phyloP scores from a whole-genome alignment of 371 early-diverging fungal genomes.

The Dichotomocladium elegans region DNA sequence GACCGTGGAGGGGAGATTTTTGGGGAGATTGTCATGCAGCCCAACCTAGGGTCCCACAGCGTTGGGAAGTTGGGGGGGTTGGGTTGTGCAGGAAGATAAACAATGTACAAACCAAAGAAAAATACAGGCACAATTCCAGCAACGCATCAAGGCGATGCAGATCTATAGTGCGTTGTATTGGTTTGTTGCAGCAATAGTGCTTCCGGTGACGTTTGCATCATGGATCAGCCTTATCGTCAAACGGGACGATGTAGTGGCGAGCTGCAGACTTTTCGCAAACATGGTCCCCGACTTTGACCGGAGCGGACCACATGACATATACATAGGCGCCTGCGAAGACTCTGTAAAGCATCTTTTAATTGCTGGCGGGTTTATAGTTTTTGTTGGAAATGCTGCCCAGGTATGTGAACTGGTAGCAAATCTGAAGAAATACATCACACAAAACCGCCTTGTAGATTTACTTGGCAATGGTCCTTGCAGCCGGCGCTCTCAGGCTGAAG shows the following conservation, averaged over 20 bases:
- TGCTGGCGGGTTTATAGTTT: background rate
- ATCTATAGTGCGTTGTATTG: background rate
- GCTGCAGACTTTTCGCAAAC: background rate
- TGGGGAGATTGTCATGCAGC: too few species aligned
- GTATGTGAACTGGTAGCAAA: background rate
- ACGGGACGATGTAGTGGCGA: background rate
- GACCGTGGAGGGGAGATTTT: too few species aligned
- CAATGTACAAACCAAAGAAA: background rate
- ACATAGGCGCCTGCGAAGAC: background rate
- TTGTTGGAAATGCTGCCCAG: slow-evolving; percentile 6
- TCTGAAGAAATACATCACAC: background rate
- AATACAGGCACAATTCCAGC: background rate
- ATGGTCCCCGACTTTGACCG: background rate
- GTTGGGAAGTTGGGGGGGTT: too few species aligned
- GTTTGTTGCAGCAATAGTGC: background rate
- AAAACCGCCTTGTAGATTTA: background rate
- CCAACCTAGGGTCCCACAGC: background rate
- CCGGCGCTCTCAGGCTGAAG: background rate
- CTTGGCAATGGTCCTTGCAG: background rate
- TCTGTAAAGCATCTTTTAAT: background rate
- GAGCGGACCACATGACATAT: background rate
- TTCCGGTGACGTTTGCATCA: slow-evolving; percentile 1
- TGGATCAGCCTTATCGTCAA: background rate
- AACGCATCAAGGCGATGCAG: background rate
- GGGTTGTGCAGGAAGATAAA: background rate